A percentile compares a stretch with the other conserved stretches of the same genome.
Evolutionary conservation across 495 filamentous ascomycete genomes (phyloP).

Genomic region (Neurospora sp.): DNA sequence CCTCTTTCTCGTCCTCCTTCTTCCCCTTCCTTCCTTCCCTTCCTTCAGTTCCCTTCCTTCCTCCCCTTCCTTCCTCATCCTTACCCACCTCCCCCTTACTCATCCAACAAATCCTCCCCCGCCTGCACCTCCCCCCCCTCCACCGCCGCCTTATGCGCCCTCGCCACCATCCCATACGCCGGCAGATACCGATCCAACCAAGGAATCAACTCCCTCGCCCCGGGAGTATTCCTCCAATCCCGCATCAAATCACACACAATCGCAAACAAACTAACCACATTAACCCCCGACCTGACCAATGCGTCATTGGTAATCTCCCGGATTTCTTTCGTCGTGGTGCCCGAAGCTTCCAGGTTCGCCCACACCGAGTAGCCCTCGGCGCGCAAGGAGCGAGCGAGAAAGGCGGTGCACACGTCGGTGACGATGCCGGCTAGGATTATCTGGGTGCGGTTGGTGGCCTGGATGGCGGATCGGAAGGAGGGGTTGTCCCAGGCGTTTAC

Average conservation of each 20-base stretch:
- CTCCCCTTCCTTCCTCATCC: too few species aligned
- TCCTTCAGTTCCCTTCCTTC: too few species aligned
- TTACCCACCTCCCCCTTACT: neutral
- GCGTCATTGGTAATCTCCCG: conserved; percentile 51
- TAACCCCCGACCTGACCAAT: conserved; percentile 59
- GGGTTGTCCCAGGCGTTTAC: conserved; percentile 74
- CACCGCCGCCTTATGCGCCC: conserved; percentile 34
- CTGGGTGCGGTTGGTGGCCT: conserved; percentile 56
- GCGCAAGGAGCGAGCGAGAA: conserved; percentile 61
- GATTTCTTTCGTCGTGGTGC: conserved; percentile 21
- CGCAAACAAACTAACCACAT: conserved; percentile 53
- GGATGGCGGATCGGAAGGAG: conserved; percentile 58
- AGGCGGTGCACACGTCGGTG: conserved; percentile 70
- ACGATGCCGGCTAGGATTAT: conserved; percentile 65
- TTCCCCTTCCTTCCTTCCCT: too few species aligned
- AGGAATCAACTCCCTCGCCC: conserved; percentile 50
- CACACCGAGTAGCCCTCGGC: conserved; percentile 68
- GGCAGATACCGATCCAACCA: conserved; percentile 51
- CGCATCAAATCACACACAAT: conserved; percentile 67
- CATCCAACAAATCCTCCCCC: conserved; percentile 31
- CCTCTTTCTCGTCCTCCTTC: too few species aligned
- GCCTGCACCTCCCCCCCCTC: conserved; percentile 33
- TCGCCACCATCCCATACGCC: conserved; percentile 35
- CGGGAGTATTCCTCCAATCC: conserved; percentile 66
- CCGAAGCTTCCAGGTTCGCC: conserved; percentile 64